A percentile compares a stretch with the other conserved stretches of the same genome.
These are phyloP conservation scores for Bruguiera parviflora DNA, from an alignment of 345 rosid species.

Conservation along the genomic window DNA sequence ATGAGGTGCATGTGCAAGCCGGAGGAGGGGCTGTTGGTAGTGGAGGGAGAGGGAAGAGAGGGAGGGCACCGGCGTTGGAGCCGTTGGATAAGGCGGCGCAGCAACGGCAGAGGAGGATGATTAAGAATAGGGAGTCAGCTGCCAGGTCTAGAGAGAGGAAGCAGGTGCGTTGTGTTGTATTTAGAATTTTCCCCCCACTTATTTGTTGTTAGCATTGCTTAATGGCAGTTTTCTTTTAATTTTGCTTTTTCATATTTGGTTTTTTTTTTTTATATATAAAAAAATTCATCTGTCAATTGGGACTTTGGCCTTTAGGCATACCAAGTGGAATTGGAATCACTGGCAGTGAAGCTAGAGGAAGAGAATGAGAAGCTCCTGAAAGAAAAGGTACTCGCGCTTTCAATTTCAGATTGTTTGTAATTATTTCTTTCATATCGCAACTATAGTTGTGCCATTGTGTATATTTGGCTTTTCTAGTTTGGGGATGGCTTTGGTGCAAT, in stretches of 20 bases:
- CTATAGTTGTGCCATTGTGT: not conserved
- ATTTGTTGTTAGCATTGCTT: not conserved
- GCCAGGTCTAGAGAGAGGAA: constrained; percentile 96
- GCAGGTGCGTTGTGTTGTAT: constrained; percentile 38
- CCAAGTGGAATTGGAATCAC: constrained; percentile 76
- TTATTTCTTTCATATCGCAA: not conserved
- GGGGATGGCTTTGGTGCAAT: too few relatives aligned
- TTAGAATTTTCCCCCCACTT: not conserved
- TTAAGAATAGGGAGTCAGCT: constrained; percentile 95
- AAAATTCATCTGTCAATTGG: too few relatives aligned
- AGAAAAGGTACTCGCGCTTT: constrained; percentile 50
- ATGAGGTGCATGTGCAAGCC: constrained; percentile 33
- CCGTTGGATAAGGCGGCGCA: constrained; percentile 81
- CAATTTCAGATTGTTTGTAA: not conserved
- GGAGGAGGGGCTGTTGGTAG: constrained; percentile 1
- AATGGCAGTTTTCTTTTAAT: too few relatives aligned
- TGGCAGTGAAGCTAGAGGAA: constrained; percentile 69
- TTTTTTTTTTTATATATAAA: too few relatives aligned
- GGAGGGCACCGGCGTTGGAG: constrained; percentile 52
- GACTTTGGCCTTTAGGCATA: constrained; percentile 49
- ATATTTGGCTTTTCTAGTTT: too few relatives aligned
- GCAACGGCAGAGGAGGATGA: constrained; percentile 96
- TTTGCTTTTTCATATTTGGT: too few relatives aligned
- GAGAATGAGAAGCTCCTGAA: constrained; percentile 68
- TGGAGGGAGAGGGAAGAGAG: constrained; percentile 71